phyloP scores from a whole-genome alignment of 495 filamentous ascomycete species.

The Cudoniella acicularis region DNA sequence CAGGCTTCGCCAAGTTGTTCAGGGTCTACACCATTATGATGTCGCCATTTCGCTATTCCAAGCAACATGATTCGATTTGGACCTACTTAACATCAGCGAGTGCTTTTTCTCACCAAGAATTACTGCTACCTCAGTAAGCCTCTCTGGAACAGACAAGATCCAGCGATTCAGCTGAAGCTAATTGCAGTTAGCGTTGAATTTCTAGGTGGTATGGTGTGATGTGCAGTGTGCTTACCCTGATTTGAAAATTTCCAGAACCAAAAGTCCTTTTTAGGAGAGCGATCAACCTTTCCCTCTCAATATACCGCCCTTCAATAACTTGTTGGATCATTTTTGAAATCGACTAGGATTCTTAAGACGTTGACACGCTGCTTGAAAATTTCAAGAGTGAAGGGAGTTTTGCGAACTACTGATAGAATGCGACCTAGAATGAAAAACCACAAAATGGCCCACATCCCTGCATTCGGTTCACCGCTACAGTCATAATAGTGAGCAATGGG shows the following conservation, averaged over 20 bases:
- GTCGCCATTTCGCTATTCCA: too few relatives aligned
- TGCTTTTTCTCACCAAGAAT: too few relatives aligned
- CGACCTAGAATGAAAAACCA: too few relatives aligned
- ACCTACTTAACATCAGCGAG: too few relatives aligned
- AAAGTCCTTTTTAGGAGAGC: neutral
- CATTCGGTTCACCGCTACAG: too few relatives aligned
- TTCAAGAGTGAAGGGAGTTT: neutral
- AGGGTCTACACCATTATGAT: too few relatives aligned
- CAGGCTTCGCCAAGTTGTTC: too few relatives aligned
- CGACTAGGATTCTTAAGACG: neutral
- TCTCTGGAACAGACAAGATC: constrained; percentile 6
- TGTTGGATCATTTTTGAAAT: neutral
- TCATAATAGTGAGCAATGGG: too few relatives aligned
- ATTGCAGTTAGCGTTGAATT: neutral
- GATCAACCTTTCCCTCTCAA: constrained; percentile 4
- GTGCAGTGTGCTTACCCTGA: neutral
- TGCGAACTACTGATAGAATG: too few relatives aligned
- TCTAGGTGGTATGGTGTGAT: neutral
- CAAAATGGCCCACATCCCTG: too few relatives aligned
- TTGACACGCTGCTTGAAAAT: neutral
- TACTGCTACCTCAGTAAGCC: constrained; percentile 11
- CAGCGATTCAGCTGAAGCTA: constrained; percentile 11
- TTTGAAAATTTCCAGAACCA: neutral
- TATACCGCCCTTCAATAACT: constrained; percentile 6
- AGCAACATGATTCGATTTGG: too few relatives aligned